Evolutionary conservation across 306 rosid genomes (phyloP), one percentile per base, ranked within the genome.

Genomic region (Dryas octopetala): DNA sequence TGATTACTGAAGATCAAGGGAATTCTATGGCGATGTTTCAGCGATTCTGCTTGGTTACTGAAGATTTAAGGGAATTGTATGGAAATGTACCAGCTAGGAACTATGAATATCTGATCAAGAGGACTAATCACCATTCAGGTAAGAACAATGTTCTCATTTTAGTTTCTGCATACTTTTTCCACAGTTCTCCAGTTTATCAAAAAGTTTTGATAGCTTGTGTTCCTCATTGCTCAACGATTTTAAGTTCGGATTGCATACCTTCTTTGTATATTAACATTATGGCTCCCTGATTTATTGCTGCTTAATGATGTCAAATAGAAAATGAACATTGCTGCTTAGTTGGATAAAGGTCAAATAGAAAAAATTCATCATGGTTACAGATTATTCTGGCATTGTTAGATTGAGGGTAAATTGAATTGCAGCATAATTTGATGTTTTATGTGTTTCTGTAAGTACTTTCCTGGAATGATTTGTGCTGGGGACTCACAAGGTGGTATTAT

Each of bases 281-380:
- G 45, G 12, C 62, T 53, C 49, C 50, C 23, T 53, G 57, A 16
- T 69, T 44, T 50, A 26, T 51, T 68, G 17, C 60, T 68, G 73
- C 50, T 49, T 15, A 28, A 6, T 70, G 4, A 52, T 12, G 43
- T 60, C 40, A 32, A 16, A 9, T 70, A 53, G 62, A 16, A 10
- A 14, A 28, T 10, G 70, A 16, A 7, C 9, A 16, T 40, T 52
- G 59, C 38, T 52, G 51, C n/a, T 54, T 4, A 52, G 51, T 5
- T 32, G 10, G 40, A 53, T 8, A 9, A 53, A 52, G 48, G 54
- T 23, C 7, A 12, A 6, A n/a, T 43, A 5, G 19, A 12, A 2
- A 71, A 19, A 13, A 12, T n/a, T 43, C 28, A 15, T 50, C 3
- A 8, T 9, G 11, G 17, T 46, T 38, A 15, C 62, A 23, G 13